Conservation (phyloP, 352 stramenopile species). For the Globisporangium spiculum region DNA sequence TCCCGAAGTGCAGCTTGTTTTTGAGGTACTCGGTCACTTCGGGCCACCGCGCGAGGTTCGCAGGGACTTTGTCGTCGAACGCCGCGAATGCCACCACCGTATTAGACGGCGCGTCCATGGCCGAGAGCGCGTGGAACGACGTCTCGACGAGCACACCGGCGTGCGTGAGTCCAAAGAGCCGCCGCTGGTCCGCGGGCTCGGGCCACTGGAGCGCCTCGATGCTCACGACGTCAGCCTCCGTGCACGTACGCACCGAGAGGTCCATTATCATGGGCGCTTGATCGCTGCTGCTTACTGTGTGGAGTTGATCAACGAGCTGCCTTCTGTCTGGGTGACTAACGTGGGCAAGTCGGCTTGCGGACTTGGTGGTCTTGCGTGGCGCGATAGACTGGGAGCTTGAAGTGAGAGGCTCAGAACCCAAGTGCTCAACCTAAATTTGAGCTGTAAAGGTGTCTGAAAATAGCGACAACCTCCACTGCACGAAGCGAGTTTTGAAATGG, state of each 20-base stretch:
- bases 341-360: too few relatives aligned
- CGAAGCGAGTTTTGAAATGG: neutral
- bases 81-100: slow-evolving; percentile 49
- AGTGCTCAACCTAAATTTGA: neutral
- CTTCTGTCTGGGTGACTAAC: neutral
- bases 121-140: slow-evolving; percentile 47
- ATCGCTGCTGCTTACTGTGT: neutral
- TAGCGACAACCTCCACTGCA: neutral
- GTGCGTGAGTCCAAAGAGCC: slow-evolving; percentile 63
- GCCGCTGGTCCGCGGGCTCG: slow-evolving; percentile 34
- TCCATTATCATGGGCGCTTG: slow-evolving; percentile 19
- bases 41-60: slow-evolving; percentile 38
- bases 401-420: neutral
- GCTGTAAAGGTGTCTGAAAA: neutral
- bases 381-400: neutral
- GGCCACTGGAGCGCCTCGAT: slow-evolving; percentile 48
- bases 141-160: slow-evolving; percentile 61
- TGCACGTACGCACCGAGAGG: slow-evolving; percentile 36
- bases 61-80: slow-evolving; percentile 57
- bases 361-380: neutral
- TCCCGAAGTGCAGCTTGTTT: slow-evolving; percentile 51
- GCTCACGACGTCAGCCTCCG: slow-evolving; percentile 35
- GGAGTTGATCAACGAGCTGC: neutral
- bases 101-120: slow-evolving; percentile 16
- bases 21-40: slow-evolving; percentile 70